Conservation (phyloP, 192 early-diverging fungal species). For the Polychytrium aggregatum region DNA sequence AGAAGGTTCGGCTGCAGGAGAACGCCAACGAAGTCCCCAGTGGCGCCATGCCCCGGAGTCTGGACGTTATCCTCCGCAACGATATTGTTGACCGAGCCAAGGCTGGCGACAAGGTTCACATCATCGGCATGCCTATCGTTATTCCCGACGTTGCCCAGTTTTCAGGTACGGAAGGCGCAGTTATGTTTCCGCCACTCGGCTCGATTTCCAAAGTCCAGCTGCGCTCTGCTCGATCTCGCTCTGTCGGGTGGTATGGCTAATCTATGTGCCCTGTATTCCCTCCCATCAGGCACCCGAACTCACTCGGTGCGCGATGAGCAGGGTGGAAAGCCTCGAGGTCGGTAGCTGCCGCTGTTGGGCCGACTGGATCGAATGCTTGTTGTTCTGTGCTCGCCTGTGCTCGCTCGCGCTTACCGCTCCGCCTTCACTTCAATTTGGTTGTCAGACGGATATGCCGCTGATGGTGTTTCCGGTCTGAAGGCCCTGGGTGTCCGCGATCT, state of each 20-base stretch:
- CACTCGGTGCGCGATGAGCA: too few species aligned
- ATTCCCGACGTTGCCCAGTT: slow-evolving; percentile 83
- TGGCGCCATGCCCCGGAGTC: slow-evolving; percentile 89
- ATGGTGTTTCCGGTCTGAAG: slow-evolving; percentile 77
- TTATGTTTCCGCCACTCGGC: too few species aligned
- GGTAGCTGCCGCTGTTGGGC: too few species aligned
- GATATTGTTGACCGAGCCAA: slow-evolving; percentile 91
- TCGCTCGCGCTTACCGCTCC: too few species aligned
- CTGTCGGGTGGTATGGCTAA: too few species aligned
- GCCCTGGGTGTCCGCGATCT: slow-evolving; percentile 83
- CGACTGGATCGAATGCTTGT: too few species aligned
- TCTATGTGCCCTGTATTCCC: too few species aligned
- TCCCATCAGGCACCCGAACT: too few species aligned
- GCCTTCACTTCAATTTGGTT: too few species aligned
- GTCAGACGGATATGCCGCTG: slow-evolving; percentile 42
- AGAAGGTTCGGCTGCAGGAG: slow-evolving; percentile 92
- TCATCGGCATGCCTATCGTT: slow-evolving; percentile 84
- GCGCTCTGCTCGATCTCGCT: too few species aligned
- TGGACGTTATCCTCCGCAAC: slow-evolving; percentile 90
- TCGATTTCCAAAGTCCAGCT: too few species aligned
- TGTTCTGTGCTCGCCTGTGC: not conserved
- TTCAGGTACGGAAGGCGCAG: slow-evolving; percentile 36
- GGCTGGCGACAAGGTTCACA: slow-evolving; percentile 82
- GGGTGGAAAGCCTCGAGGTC: too few species aligned
- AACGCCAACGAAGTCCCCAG: slow-evolving; percentile 91